Evolutionary conservation across 2,329 filamentous ascomycete species (phyloP).

Genomic region (Sphaerostilbella broomeana): DNA sequence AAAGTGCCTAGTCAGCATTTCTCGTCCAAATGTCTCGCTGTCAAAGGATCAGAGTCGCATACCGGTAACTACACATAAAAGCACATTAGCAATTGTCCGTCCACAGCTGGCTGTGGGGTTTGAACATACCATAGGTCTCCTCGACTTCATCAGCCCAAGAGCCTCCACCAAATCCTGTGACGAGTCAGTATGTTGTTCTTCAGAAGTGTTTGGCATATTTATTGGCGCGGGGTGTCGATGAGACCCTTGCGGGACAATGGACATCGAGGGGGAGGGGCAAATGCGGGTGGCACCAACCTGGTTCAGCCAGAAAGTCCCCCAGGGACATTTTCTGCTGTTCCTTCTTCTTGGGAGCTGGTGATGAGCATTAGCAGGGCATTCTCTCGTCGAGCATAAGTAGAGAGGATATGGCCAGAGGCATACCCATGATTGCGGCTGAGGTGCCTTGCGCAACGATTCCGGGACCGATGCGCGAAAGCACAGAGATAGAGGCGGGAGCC

Average conservation of each 20-base stretch:
- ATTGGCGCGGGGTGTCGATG: conserved; percentile 18
- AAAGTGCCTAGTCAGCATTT: conserved; percentile 18
- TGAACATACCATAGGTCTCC: conserved; percentile 65
- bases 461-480: conserved; percentile 34
- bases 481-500: conserved; percentile 17
- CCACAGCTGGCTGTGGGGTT: conserved; percentile 5
- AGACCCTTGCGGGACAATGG: conserved; percentile 17
- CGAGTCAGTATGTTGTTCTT: conserved; percentile 21
- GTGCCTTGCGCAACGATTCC: conserved; percentile 41
- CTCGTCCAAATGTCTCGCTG: not conserved
- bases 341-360: conserved; percentile 81
- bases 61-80: conserved; percentile 31
- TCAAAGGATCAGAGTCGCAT: conserved; percentile 17
- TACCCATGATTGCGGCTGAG: conserved; percentile 57
- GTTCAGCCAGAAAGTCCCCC: conserved; percentile 88
- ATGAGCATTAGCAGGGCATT: conserved; percentile 15
- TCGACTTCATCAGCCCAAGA: conserved; percentile 99
- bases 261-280: conserved; percentile 17
- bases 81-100: conserved; percentile 22
- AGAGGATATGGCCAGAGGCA: conserved; percentile 22
- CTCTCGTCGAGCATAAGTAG: not conserved
- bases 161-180: conserved; percentile 50
- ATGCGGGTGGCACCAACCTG: conserved; percentile 57
- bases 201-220: conserved; percentile 25
- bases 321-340: conserved; percentile 96